Percentiles rank a stretch among this genome's conserved stretches.
Evolutionary conservation across 805 yeast species (phyloP).

Genomic region (Saccharomycopsis schoenii): DNA sequence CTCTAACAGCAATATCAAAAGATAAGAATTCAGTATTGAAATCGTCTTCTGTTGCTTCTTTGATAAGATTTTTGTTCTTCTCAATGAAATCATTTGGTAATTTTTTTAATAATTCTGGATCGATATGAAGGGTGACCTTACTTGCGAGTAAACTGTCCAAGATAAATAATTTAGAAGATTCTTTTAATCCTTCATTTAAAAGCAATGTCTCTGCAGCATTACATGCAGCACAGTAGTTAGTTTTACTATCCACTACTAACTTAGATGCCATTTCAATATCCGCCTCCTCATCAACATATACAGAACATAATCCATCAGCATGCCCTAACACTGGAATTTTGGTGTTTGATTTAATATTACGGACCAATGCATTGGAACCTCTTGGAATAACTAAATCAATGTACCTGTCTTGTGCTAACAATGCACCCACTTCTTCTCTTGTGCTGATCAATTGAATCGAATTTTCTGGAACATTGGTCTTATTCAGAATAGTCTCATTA

Average conservation of each 20-base stretch:
- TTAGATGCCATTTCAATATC: conserved; percentile 68
- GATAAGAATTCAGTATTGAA: conserved; percentile 80
- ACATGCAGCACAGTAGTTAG: conserved; percentile 98
- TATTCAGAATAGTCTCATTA: conserved; percentile 39
- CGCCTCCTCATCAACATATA: conserved; percentile 70
- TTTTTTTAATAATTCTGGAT: conserved; percentile 32
- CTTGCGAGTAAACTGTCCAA: conserved; percentile 42
- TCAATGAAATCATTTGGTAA: conserved; percentile 19
- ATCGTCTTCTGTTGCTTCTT: conserved; percentile 51
- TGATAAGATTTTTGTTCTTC: conserved; percentile 24
- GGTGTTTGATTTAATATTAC: conserved; percentile 75
- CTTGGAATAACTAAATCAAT: conserved; percentile 96
- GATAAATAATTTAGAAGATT: conserved; percentile 27
- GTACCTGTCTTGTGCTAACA: conserved; percentile 74
- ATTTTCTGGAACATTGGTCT: conserved; percentile 66
- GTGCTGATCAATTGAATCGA: conserved; percentile 84
- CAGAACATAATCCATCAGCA: conserved; percentile 95
- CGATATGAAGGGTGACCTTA: conserved; percentile 67
- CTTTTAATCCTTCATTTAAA: conserved; percentile 38
- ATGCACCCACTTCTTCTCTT: conserved; percentile 80
- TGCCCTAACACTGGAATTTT: conserved; percentile 97
- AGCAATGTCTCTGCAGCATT: conserved; percentile 89
- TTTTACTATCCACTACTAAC: conserved; percentile 77
- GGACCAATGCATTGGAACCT: conserved; percentile 91
- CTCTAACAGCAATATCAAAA: conserved; percentile 67